Base-by-base conservation (phyloP, 2,329 filamentous ascomycete species). In the Furcasterigmium sp. region DNA sequence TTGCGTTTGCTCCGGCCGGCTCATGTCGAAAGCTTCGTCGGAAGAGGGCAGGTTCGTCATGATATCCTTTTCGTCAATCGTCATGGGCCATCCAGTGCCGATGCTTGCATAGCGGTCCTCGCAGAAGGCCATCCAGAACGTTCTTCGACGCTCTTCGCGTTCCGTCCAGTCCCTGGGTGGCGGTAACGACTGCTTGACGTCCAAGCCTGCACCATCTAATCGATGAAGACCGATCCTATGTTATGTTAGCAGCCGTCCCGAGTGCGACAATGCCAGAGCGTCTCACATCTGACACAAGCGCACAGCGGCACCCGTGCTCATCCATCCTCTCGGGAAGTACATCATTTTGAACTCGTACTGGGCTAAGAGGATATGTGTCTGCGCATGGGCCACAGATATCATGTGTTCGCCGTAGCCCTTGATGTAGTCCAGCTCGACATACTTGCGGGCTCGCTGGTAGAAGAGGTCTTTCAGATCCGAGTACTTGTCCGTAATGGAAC, bases 61-160 rank as follows among this genome's bases (percentile, higher is more conserved):
- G 52, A 97, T 87, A 69, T 98, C 93, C 58, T 78, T 80, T 65
- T 98, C 93, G 51, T 97, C 91, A 43, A 97, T 80, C 1, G 79
- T 82, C 87, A 97, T 91, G 1, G 93, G 93, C 93, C 93, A 97
- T 7, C 93, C 93, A 3, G 93, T 97, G 26, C 93, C 93, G 44
- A 96, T 93, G 56, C 90, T 96, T 6, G 90, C 87, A 64, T 95
- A 97, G 41, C 93, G 81, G 58, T 97, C 93, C 49, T 90, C 72
- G 53, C 85, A 89, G 57, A 95, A 97, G 4, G 86, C 80, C 81
- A 93, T 85, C 93, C 93, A 98, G 53, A 97, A 97, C 0, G 90
- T 95, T 51, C 93, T 78, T 41, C 93, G 78, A 52, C 93, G 76
- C 61, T 98, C 93, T 66, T 97, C 93, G 44, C 81, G 78, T 60